Percentiles rank a stretch among this genome's conserved stretches.
These are phyloP conservation scores for Penicillium griseofulvum DNA, from an alignment of 2,329 filamentous ascomycete genomes.

Conservation along the genomic window DNA sequence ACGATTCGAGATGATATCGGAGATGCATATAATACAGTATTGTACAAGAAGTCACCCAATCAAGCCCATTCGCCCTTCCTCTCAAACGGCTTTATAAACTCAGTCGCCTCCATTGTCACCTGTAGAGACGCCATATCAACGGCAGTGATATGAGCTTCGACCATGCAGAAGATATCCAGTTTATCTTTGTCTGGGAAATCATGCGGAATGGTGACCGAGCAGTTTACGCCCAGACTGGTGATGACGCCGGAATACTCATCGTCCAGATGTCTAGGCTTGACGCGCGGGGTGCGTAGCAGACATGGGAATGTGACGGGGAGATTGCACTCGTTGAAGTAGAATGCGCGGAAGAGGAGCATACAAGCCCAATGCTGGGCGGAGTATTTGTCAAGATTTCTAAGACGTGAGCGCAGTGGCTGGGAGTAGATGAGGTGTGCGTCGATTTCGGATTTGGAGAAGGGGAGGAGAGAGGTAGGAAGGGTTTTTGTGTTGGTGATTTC, in stretches of 20 bases:
- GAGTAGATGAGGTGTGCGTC: conserved; percentile 48
- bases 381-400: conserved; percentile 39
- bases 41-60: conserved; percentile 4
- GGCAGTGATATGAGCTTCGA: conserved; percentile 35
- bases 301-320: conserved; percentile 51
- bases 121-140: conserved; percentile 34
- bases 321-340: conserved; percentile 53
- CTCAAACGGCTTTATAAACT: conserved; percentile 33
- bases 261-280: conserved; percentile 21
- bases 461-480: conserved; percentile 37
- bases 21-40: conserved; percentile 18
- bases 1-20: neutral
- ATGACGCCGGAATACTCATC: conserved; percentile 31
- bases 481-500: neutral
- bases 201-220: conserved; percentile 27
- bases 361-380: conserved; percentile 50
- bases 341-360: conserved; percentile 57
- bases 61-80: conserved; percentile 35
- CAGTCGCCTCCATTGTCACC: conserved; percentile 35
- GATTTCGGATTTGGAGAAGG: conserved; percentile 51
- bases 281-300: conserved; percentile 30
- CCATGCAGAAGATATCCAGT: conserved; percentile 32
- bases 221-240: conserved; percentile 32
- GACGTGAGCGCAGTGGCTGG: conserved; percentile 43
- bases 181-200: conserved; percentile 20